These are phyloP conservation scores for Exophiala xenobiotica DNA, from an alignment of 2,329 filamentous ascomycete genomes.

Conservation along the genomic window DNA sequence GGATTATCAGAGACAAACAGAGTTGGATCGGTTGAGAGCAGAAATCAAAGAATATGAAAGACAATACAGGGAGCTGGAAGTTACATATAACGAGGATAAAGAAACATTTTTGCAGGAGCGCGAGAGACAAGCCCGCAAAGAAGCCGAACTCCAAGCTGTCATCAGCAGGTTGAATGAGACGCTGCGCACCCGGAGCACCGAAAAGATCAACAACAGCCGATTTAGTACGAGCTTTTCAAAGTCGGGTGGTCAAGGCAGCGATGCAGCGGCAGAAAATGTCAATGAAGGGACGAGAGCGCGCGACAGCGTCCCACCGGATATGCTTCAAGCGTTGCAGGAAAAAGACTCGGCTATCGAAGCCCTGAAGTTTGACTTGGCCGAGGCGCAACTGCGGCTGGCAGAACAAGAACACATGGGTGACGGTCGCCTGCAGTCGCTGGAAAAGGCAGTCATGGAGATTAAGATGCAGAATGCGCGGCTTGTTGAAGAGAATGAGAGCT, in stretches of 20 bases:
- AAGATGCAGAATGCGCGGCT: slow-evolving; percentile 93
- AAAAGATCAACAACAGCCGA: slow-evolving; percentile 52
- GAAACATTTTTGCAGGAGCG: slow-evolving; percentile 87
- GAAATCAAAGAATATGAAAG: slow-evolving; percentile 81
- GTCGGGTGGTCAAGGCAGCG: not conserved
- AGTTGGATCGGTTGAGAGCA: slow-evolving; percentile 74
- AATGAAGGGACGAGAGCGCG: not conserved
- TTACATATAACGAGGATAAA: slow-evolving; percentile 87
- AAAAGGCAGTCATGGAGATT: slow-evolving; percentile 83
- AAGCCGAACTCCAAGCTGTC: slow-evolving; percentile 86
- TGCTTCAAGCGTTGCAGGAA: slow-evolving; percentile 71
- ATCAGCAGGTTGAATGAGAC: slow-evolving; percentile 91
- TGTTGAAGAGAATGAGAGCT: slow-evolving; percentile 99
- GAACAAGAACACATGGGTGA: slow-evolving; percentile 93
- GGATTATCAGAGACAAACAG: slow-evolving; percentile 81
- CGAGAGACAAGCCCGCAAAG: slow-evolving; percentile 77
- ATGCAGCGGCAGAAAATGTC: not conserved
- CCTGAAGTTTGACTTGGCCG: slow-evolving; percentile 84
- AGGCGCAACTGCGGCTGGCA: slow-evolving; percentile 91
- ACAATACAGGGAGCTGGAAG: slow-evolving; percentile 86
- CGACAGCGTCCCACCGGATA: slow-evolving; percentile 10
- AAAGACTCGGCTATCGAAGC: slow-evolving; percentile 97
- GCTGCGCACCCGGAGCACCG: slow-evolving; percentile 69
- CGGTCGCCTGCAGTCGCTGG: slow-evolving; percentile 82
- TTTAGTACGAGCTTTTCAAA: slow-evolving; percentile 9